Evolutionary conservation across 345 rosid genomes (phyloP), one percentile per base, ranked within the genome.

Genomic region (Salix brachista): DNA sequence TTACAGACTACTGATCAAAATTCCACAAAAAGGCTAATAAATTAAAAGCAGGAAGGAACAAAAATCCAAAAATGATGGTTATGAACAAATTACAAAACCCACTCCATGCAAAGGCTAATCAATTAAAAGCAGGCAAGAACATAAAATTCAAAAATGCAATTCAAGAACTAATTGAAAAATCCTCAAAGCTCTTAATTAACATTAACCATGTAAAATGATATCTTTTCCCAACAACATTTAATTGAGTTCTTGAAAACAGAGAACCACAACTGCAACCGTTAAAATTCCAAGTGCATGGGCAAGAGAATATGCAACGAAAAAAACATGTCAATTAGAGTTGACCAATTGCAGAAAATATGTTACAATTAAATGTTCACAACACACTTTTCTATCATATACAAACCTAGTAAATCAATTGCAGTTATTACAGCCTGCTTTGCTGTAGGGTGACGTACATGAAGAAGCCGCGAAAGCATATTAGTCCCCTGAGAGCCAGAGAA

Each of bases 361-460:
- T 4, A 46, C 5, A 3, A 41, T 41, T 10, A 41, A 41, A 41
- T 41, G 44, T 41, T 41, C 13, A 41, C 44, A 41, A 2, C 44
- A n/a, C 10, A 0, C 14, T 60, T 60, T 60, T 60, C 65, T 7
- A 60, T 7, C 65, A 60, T 60, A 21, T 64, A 81, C 89, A 77
- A 78, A 95, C 99, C 99, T 86, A 95, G 90, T 80, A 93, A 89
- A 86, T 93, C 92, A 77, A 95, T 95, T 77, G 99, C 99, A 77
- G 97, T 92, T 73, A 95, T 95, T 74, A 95, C 97, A 72, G 99
- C 99, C 84, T 93, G 97, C 85, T 93, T 95, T 81, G 99, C 97
- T 72, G 95, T 89, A 74, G 90, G 97, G 70, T 90, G 89, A 52
- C 92, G 89, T 75, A 94, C 98, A 84, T 94, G 95, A 87, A 94